A percentile compares a stretch with the other conserved stretches of the same genome.
These are phyloP conservation scores for Symbiodinium natans DNA, from an alignment of 73 alveolate species.

Conservation along the genomic window DNA sequence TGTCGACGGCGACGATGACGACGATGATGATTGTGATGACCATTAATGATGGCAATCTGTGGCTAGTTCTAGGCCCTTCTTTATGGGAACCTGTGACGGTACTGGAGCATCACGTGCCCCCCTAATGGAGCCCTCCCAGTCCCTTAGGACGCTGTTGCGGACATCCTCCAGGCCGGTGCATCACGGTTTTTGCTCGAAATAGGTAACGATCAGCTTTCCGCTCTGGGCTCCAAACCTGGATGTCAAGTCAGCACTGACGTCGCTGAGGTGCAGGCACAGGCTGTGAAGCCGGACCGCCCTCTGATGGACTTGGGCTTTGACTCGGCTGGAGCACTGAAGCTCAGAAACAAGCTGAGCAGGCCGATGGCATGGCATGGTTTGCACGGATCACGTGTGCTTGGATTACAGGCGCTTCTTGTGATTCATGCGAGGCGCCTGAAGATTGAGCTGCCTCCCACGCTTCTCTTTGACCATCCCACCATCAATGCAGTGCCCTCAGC, in stretches of 20 bases:
- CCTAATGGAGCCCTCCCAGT: no score
- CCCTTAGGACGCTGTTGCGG: constrained; percentile 88
- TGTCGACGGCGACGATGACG: no score
- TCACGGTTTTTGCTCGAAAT: neutral
- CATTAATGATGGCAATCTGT: no score
- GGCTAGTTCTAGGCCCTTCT: no score
- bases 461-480: constrained; percentile 92
- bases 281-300: constrained; percentile 85
- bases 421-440: constrained; percentile 75
- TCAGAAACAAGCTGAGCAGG: constrained; percentile 83
- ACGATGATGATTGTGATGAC: no score
- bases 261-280: constrained; percentile 37
- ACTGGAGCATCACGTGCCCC: no score
- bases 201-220: neutral
- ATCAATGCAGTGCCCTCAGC: constrained; percentile 26
- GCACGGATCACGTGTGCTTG: no score
- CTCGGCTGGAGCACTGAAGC: constrained; percentile 73
- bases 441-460: constrained; percentile 90
- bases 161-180: constrained; percentile 42
- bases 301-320: constrained; percentile 92
- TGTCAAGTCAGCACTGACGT: no score
- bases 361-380: neutral
- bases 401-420: no score
- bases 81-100: no score
- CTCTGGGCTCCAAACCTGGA: neutral